Conservation (phyloP, 805 yeast genomes). For the Starmera pachycereana region DNA sequence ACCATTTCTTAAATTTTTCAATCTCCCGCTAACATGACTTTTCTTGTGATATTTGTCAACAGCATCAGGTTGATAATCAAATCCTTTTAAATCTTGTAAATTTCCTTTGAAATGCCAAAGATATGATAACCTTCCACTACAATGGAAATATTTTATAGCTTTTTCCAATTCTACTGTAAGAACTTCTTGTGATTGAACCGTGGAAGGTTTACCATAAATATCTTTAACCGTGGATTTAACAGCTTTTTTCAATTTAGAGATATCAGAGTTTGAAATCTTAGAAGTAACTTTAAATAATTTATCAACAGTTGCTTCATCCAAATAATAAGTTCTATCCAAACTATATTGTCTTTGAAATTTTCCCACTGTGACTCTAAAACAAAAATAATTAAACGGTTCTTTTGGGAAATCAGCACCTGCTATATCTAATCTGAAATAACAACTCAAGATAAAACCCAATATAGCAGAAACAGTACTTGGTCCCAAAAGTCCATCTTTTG, state of each 20-base stretch:
- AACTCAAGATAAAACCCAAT: conserved; percentile 64
- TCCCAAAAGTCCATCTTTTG: conserved; percentile 46
- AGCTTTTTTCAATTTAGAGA: conserved; percentile 47
- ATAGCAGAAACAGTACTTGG: conserved; percentile 70
- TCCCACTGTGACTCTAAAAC: conserved; percentile 55
- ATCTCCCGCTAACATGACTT: no score
- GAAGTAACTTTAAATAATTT: conserved; percentile 37
- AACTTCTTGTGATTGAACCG: conserved; percentile 25
- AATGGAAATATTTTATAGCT: conserved; percentile 12
- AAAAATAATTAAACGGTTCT: conserved; percentile 74
- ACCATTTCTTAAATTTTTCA: conserved; percentile 14
- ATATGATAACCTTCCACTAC: conserved; percentile 26
- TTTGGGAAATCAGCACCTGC: conserved; percentile 57
- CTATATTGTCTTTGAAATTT: conserved; percentile 70
- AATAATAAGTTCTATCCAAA: conserved; percentile 37
- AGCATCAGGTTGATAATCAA: conserved; percentile 5
- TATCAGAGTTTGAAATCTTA: conserved; percentile 31
- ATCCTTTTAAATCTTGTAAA: conserved; percentile 22
- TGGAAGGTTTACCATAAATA: conserved; percentile 31
- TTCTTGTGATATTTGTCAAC: no score
- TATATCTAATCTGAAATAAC: conserved; percentile 53
- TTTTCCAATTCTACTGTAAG: conserved; percentile 28
- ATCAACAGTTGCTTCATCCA: conserved; percentile 48
- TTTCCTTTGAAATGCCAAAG: conserved; percentile 44
- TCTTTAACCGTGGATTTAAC: conserved; percentile 71